phyloP scores from a whole-genome alignment of 1,139 yeast species.

The Pneumocystis jirovecii region DNA sequence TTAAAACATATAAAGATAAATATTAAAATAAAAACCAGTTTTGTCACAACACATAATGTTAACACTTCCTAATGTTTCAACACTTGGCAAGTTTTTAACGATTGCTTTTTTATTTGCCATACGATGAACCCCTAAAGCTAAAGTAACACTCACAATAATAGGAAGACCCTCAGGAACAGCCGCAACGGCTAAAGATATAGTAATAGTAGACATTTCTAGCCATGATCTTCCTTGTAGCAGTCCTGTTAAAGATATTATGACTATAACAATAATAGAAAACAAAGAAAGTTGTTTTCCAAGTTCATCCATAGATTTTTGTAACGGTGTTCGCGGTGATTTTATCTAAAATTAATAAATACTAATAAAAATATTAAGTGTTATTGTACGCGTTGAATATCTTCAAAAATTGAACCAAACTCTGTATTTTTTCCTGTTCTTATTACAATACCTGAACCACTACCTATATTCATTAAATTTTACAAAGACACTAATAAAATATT shows the following conservation, averaged over 20 bases:
- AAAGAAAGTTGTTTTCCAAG: slow-evolving; percentile 77
- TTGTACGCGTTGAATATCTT: slow-evolving; percentile 57
- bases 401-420: slow-evolving; percentile 78
- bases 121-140: slow-evolving; percentile 85
- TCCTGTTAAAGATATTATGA: slow-evolving; percentile 73
- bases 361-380: not conserved
- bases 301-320: slow-evolving; percentile 87
- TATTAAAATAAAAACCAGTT: slow-evolving; percentile 27
- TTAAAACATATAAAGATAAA: not conserved
- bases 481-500: slow-evolving; percentile 20
- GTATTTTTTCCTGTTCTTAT: slow-evolving; percentile 77
- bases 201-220: slow-evolving; percentile 94
- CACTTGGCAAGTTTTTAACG: slow-evolving; percentile 83
- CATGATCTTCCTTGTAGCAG: slow-evolving; percentile 79
- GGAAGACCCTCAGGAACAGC: slow-evolving; percentile 98
- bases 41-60: slow-evolving; percentile 91
- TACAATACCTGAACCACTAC: slow-evolving; percentile 83
- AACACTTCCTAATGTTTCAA: slow-evolving; percentile 89
- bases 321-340: slow-evolving; percentile 90
- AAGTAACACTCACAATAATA: slow-evolving; percentile 86
- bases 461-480: not conserved
- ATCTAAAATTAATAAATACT: slow-evolving; percentile 25
- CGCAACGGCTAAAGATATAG: slow-evolving; percentile 92
- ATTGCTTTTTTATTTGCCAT: slow-evolving; percentile 92
- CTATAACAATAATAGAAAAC: slow-evolving; percentile 72